Percentiles rank a stretch among this genome's conserved stretches.
phyloP scores from a whole-genome alignment of 2,329 filamentous ascomycete genomes.

The Colletotrichum sp. region DNA sequence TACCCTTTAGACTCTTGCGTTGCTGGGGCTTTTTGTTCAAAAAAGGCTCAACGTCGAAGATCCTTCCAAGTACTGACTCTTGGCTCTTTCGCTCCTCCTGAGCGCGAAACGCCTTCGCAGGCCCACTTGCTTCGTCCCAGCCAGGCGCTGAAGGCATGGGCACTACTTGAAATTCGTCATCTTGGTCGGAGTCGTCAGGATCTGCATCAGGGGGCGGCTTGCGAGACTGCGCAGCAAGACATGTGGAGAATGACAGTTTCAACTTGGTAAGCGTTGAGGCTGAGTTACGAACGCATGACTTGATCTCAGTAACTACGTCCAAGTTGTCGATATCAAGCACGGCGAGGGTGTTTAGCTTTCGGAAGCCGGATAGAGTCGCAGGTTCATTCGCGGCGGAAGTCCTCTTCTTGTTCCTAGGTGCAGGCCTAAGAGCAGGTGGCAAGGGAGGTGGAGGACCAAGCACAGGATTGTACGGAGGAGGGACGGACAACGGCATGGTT shows the following conservation, averaged over 20 bases:
- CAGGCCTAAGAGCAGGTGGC: conserved; percentile 38
- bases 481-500: conserved; percentile 6
- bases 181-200: conserved; percentile 55
- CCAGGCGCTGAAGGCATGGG: conserved; percentile 30
- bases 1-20: conserved; percentile 22
- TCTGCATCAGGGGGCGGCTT: conserved; percentile 42
- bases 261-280: conserved; percentile 59
- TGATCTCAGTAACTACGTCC: conserved; percentile 61
- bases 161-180: conserved; percentile 59
- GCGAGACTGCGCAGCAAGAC: conserved; percentile 50
- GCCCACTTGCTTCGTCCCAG: conserved; percentile 34
- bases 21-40: conserved; percentile 38
- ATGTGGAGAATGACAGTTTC: conserved; percentile 63
- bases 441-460: conserved; percentile 30
- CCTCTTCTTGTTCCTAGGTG: conserved; percentile 40
- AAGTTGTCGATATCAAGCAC: conserved; percentile 67
- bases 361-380: conserved; percentile 63
- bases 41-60: conserved; percentile 56
- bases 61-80: conserved; percentile 55
- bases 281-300: conserved; percentile 59
- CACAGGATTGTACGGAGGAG: conserved; percentile 21
- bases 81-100: conserved; percentile 61
- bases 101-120: conserved; percentile 51
- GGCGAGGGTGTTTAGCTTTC: conserved; percentile 54
- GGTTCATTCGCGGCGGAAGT: conserved; percentile 41